Evolutionary conservation across 1,284 basidiomycete genomes (phyloP).

Genomic region (Agroathelia rolfsii): DNA sequence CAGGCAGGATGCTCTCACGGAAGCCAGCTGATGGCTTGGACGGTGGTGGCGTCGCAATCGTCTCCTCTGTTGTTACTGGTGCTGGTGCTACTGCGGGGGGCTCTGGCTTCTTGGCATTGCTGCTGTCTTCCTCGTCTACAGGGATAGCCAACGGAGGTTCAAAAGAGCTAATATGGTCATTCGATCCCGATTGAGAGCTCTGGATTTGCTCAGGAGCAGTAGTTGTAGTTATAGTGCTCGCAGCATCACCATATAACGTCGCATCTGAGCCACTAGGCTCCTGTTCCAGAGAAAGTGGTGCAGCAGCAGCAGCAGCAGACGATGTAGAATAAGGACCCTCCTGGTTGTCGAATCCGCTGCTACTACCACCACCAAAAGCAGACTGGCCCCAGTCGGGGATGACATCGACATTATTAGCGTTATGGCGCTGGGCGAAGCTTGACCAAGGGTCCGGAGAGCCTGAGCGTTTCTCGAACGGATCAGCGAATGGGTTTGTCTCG

Average conservation of each 20-base stretch:
- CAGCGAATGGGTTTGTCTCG: conserved; percentile 68
- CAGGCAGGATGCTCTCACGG: conserved; percentile 29
- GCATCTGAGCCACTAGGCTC: too few species aligned
- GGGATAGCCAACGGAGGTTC: too few species aligned
- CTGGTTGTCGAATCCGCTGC: conserved; percentile 15
- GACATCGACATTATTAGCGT: conserved; percentile 20
- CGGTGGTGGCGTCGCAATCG: conserved; percentile 12
- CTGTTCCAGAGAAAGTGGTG: neutral
- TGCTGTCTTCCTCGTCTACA: too few species aligned
- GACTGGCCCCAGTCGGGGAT: conserved; percentile 25
- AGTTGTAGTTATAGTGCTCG: too few species aligned
- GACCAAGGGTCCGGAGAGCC: conserved; percentile 73
- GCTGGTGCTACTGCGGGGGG: conserved; percentile 10
- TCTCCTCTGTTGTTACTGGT: conserved; percentile 11
- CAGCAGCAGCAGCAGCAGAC: conserved; percentile 13
- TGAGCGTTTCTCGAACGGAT: conserved; percentile 61
- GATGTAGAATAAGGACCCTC: conserved; percentile 13
- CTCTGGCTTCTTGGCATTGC: conserved; percentile 5
- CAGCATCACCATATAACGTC: too few species aligned
- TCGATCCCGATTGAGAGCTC: too few species aligned
- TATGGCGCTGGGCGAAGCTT: conserved; percentile 25
- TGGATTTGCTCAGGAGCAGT: too few species aligned
- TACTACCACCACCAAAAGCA: conserved; percentile 22
- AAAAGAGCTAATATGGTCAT: too few species aligned
- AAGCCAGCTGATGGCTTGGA: conserved; percentile 37